Evolutionary conservation across 164 flowering plant genomes (phyloP), one percentile per base, ranked within the genome.

Genomic region (Macadamia tetraphylla): DNA sequence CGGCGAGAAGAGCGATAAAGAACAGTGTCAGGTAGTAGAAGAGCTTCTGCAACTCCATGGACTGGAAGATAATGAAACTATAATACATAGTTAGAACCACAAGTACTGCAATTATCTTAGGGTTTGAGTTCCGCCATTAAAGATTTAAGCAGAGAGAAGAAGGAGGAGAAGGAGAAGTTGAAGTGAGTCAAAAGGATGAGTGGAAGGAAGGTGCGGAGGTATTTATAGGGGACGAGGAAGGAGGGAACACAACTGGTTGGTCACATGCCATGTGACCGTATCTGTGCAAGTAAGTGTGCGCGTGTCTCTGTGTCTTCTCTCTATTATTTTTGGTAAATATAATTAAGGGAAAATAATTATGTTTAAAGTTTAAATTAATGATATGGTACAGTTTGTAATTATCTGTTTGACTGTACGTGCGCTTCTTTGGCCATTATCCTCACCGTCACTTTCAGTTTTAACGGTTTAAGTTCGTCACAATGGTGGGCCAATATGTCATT

Each of bases 231-330:
- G 64, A 3, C n/a, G 67, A 23, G 65, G 65, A 61, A 55, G 73
- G 66, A 71, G 69, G 77, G 75, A 80, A 67, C 81, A 83, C 87
- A 84, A 93, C 90, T 84, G 92, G 92, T 75, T 80, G 80, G 69
- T 85, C 92, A 87, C 92, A 88, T 86, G 97, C 80, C 90, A 84
- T 83, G 88, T 87, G 88, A 75, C 68, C 49, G 65, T 68, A 2
- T 35, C 40, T 35, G 40, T 35, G 40, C 40, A 5, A 35, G 40
- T 35, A 5, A 2, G 40, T 35, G 40, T 5, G 40, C 40, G 40
- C 40, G 40, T 35, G 40, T 35, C 40, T 35, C 40, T 35, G 40
- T 35, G 3, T 35, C 40, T 35, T 5, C 5, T 35, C 3, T 5
- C 5, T 35, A 35, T 35, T 35, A 35, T 35, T 23, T 23, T 23